Evolutionary conservation across 192 early-diverging fungal genomes (phyloP).

Genomic region (Pilaira anomala): DNA sequence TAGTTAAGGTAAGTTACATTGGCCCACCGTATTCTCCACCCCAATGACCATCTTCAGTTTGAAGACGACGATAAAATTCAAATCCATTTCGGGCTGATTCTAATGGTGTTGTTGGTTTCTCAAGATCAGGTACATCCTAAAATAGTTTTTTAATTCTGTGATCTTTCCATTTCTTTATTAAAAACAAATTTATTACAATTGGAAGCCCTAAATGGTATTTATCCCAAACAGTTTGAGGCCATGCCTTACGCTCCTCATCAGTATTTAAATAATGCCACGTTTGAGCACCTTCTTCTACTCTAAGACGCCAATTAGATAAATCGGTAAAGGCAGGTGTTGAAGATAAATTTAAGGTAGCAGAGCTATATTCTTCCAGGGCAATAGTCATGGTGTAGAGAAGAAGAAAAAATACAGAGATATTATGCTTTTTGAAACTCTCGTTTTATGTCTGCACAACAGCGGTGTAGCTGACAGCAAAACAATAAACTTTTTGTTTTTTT

Average conservation of each 20-base stretch:
- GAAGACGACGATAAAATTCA: constrained; percentile 81
- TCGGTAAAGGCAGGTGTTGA: constrained; percentile 56
- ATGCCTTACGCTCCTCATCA: constrained; percentile 44
- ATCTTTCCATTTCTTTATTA: not conserved
- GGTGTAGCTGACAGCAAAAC: not conserved
- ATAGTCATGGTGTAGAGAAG: not conserved
- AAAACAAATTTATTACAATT: constrained; percentile 34
- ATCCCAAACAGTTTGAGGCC: constrained; percentile 79
- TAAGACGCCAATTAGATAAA: constrained; percentile 81
- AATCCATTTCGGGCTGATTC: constrained; percentile 91
- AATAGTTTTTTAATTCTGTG: not conserved
- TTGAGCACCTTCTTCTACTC: constrained; percentile 83
- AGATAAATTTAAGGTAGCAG: constrained; percentile 18
- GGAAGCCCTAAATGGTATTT: constrained; percentile 87
- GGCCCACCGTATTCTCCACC: constrained; percentile 96
- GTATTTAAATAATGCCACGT: constrained; percentile 83
- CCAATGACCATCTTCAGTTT: constrained; percentile 94
- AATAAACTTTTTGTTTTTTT: not conserved
- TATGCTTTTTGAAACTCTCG: not conserved
- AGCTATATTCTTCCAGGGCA: not conserved
- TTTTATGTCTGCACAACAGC: not conserved
- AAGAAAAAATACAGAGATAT: not conserved
- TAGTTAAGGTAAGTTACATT: constrained; percentile 55
- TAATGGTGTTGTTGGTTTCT: constrained; percentile 62
- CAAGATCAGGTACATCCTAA: constrained; percentile 53